Evolutionary conservation across 164 flowering plant genomes (phyloP).

Genomic region (Stephania japonica): DNA sequence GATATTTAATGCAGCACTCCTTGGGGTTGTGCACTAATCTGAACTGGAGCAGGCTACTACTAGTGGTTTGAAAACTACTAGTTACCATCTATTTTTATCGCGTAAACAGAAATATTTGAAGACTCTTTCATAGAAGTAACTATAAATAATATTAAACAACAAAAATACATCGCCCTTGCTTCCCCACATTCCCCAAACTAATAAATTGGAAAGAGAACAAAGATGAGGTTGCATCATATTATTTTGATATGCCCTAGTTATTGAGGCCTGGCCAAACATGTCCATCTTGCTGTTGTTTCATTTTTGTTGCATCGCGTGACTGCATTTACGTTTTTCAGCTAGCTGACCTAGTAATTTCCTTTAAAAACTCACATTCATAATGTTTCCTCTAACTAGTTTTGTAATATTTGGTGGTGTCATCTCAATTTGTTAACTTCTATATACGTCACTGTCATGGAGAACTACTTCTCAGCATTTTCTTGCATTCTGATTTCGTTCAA

Average conservation of each 20-base stretch:
- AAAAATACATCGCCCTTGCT: not conserved
- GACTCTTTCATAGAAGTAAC: too few relatives aligned
- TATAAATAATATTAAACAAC: not conserved
- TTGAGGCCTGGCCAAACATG: not conserved
- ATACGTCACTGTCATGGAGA: not conserved
- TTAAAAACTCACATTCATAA: not conserved
- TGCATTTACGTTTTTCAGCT: not conserved
- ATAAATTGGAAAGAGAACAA: not conserved
- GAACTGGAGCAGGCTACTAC: too few relatives aligned
- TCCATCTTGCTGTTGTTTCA: not conserved
- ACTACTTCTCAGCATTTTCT: not conserved
- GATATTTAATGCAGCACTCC: too few relatives aligned
- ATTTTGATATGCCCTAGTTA: not conserved
- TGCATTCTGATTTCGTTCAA: not conserved
- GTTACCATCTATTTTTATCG: too few relatives aligned
- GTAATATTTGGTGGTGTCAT: not conserved
- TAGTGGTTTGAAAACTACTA: too few relatives aligned
- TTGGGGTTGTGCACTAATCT: too few relatives aligned
- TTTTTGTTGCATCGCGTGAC: not conserved
- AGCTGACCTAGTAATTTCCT: not conserved
- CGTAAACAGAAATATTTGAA: too few relatives aligned
- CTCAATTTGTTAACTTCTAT: not conserved
- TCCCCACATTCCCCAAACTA: not conserved
- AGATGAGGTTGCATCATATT: not conserved
- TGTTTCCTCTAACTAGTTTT: not conserved